A percentile compares a stretch with the other conserved stretches of the same genome.
These are phyloP conservation scores for Sporopachydermia cereana DNA, from an alignment of 1,139 yeast species.

Conservation along the genomic window DNA sequence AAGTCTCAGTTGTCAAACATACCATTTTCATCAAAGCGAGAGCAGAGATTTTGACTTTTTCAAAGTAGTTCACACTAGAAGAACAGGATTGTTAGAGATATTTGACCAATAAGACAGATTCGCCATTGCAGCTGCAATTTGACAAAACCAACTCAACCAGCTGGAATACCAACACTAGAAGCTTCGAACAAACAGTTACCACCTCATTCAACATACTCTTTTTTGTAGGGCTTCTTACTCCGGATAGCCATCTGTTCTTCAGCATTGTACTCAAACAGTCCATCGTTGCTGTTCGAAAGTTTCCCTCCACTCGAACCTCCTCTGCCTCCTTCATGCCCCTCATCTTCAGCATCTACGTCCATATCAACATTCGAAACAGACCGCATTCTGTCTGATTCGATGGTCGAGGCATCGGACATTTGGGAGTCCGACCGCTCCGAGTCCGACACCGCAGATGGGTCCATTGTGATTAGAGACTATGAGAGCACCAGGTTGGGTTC, in stretches of 20 bases:
- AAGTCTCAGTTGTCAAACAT: constrained; percentile 10
- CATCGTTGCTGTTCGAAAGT: constrained; percentile 14
- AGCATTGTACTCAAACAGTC: constrained; percentile 20
- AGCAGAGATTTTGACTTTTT: constrained; percentile 55
- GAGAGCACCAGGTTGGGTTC: no score
- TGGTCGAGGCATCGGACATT: constrained; percentile 30
- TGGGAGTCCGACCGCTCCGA: constrained; percentile 65
- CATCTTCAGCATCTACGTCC: constrained; percentile 37
- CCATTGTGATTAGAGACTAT: background rate
- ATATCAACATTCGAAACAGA: constrained; percentile 35
- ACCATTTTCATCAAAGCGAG: constrained; percentile 68
- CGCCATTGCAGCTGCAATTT: no score
- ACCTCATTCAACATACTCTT: constrained; percentile 24
- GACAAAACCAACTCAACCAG: no score
- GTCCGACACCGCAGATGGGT: background rate
- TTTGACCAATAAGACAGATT: no score
- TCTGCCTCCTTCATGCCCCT: constrained; percentile 34
- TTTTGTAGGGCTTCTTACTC: constrained; percentile 32
- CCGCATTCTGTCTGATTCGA: constrained; percentile 28
- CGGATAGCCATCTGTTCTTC: constrained; percentile 20
- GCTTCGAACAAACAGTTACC: background rate
- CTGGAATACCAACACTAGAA: no score
- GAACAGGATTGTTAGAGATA: constrained; percentile 14
- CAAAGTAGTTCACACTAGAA: constrained; percentile 44
- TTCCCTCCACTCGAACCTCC: constrained; percentile 14